These are phyloP conservation scores for Spathaspora arborariae DNA, from an alignment of 805 yeast species.

Conservation along the genomic window DNA sequence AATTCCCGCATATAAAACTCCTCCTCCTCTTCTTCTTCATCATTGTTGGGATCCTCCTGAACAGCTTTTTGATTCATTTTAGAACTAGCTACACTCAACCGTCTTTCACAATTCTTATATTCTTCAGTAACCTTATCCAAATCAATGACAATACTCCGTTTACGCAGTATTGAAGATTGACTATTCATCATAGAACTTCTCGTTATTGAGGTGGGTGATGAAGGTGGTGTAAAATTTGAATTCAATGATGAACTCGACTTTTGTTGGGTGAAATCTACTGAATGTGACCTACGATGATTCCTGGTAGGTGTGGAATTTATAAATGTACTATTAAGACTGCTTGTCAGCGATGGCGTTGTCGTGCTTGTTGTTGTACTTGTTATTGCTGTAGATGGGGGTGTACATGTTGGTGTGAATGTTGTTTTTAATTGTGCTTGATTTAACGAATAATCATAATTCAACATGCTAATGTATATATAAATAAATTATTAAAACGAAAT, in stretches of 20 bases:
- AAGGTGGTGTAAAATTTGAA: not conserved
- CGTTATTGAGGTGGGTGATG: not conserved
- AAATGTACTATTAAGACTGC: not conserved
- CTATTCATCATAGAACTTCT: slow-evolving; percentile 3
- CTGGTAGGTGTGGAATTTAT: not conserved
- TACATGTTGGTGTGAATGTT: not conserved
- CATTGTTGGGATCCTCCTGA: not conserved
- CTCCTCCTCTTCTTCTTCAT: not conserved
- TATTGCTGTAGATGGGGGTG: not conserved
- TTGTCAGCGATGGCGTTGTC: not conserved
- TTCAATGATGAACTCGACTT: slow-evolving; percentile 2
- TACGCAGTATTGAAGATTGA: not conserved
- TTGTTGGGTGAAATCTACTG: slow-evolving; percentile 8
- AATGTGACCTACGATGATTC: slow-evolving; percentile 5
- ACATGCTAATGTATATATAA: not conserved
- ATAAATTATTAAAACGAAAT: not conserved
- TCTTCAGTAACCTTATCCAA: slow-evolving; percentile 14
- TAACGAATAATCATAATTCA: slow-evolving; percentile 7
- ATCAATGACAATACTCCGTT: slow-evolving; percentile 8
- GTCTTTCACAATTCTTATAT: slow-evolving; percentile 8
- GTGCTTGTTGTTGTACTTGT: no score
- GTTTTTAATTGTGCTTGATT: slow-evolving; percentile 3
- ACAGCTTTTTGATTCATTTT: not conserved
- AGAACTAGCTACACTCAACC: slow-evolving; percentile 1
- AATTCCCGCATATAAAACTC: not conserved